Base-by-base conservation (phyloP, 345 rosid species). In the Ricinus communis region DNA sequence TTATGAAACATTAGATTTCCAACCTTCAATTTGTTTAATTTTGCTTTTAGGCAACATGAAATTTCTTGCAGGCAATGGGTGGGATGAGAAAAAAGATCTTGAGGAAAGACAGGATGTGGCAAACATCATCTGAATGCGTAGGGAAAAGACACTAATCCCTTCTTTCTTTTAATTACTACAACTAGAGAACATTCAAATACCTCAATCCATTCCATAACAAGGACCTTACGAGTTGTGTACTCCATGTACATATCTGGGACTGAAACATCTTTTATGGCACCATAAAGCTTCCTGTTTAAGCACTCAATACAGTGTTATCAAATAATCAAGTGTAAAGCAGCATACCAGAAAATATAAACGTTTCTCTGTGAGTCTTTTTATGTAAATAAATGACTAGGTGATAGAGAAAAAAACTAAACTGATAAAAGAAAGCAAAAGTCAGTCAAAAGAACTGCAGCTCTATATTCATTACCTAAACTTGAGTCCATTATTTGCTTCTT, bases 171-270 rank as follows among this genome's bases (percentile, higher is more conserved):
- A 2, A 33, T 12, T 30, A 47, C 13, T 21, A 58, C 22, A 46
- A 62, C 22, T 36, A 65, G 47, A 7, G 47, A 57, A 62, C 30
- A 74, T 33, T n/a, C 7, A 65, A 62, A 38, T 87, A 93, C 98
- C 98, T 90, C 96, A 70, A 93, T 82, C 98, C 98, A 93, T 76
- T 91, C 94, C 98, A 91, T 93, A 30, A 86, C 88, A 81, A 93
- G 91, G 70, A 93, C 94, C 80, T 79, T 91, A 54, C 87, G 85
- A 74, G 96, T 93, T 78, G 97, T 88, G 82, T 85, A 74, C 80
- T 93, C 91, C 71, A 77, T 65, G 72, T 86, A 87, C 94, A 91
- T 90, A 71, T 90, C 77, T 66, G 98, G 98, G 84, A 93, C 93
- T 71, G 82, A 38, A 71, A 93, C 94, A 86, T 93, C 96, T 71